Conservation (phyloP, 1,284 basidiomycete genomes). For the Malassezia caprae region DNA sequence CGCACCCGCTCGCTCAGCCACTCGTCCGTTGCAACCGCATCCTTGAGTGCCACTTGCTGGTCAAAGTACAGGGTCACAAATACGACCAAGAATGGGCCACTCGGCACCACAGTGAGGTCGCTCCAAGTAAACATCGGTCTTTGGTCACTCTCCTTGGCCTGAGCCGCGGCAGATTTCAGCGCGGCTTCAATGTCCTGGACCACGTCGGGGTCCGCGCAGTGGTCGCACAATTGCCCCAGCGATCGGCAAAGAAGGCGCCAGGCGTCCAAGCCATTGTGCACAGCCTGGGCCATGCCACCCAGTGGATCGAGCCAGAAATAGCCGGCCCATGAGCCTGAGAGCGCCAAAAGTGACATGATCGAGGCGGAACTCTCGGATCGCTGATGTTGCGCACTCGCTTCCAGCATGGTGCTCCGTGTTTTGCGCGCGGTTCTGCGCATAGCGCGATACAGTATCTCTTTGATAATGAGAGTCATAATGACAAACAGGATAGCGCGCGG, state of each 20-base stretch:
- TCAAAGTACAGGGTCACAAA: slow-evolving; percentile 4
- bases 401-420: slow-evolving; percentile 77
- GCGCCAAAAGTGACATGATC: slow-evolving; percentile 37
- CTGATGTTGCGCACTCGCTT: slow-evolving; percentile 59
- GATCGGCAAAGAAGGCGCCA: slow-evolving; percentile 62
- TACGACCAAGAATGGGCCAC: slow-evolving; percentile 1
- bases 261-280: slow-evolving; percentile 82
- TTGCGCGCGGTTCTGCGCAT: slow-evolving; percentile 66
- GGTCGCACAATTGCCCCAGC: slow-evolving; percentile 73
- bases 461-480: slow-evolving; percentile 64
- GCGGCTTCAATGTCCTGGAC: slow-evolving; percentile 54
- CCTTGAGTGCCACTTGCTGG: not conserved
- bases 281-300: slow-evolving; percentile 78
- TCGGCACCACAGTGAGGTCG: not conserved
- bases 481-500: slow-evolving; percentile 97
- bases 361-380: slow-evolving; percentile 62
- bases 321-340: slow-evolving; percentile 69
- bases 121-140: not conserved
- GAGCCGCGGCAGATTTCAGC: slow-evolving; percentile 46
- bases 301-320: slow-evolving; percentile 78
- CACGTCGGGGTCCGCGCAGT: slow-evolving; percentile 61
- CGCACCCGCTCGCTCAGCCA: not conserved
- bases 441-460: slow-evolving; percentile 74
- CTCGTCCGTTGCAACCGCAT: not conserved
- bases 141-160: not conserved